Percentiles rank a stretch among this genome's conserved stretches.
phyloP scores from a whole-genome alignment of 2,329 filamentous ascomycete species.

The Didymella keratinophila region DNA sequence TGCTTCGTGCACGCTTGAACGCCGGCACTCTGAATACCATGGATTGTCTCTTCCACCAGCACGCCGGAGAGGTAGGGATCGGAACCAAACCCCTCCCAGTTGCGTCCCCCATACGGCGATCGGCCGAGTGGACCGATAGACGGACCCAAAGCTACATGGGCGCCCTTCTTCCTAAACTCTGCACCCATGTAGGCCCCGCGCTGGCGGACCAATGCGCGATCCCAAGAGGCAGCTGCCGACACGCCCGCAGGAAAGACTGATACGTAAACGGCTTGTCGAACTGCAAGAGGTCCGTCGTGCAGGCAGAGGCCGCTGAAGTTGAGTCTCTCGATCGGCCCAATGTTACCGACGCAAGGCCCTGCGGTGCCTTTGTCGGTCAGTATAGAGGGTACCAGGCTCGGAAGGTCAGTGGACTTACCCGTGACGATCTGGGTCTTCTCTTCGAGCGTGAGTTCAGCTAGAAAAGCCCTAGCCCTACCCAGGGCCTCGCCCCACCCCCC shows the following conservation, averaged over 20 bases:
- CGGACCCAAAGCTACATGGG: slow-evolving; percentile 61
- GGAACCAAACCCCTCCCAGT: slow-evolving; percentile 59
- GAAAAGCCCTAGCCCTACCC: slow-evolving; percentile 31
- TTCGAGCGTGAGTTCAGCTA: slow-evolving; percentile 31
- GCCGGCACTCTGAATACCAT: slow-evolving; percentile 7
- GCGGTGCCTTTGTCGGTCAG: slow-evolving; percentile 24
- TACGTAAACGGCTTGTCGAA: slow-evolving; percentile 34
- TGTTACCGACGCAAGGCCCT: slow-evolving; percentile 48
- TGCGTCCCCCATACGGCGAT: slow-evolving; percentile 53
- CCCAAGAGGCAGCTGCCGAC: slow-evolving; percentile 12
- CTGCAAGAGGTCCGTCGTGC: slow-evolving; percentile 50
- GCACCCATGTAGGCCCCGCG: slow-evolving; percentile 11
- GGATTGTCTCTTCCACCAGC: slow-evolving; percentile 49
- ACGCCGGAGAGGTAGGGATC: slow-evolving; percentile 59
- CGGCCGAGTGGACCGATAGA: slow-evolving; percentile 53
- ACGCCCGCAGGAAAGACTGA: slow-evolving; percentile 10
- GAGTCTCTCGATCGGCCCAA: slow-evolving; percentile 47
- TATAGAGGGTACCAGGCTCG: neutral
- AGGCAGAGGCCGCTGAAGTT: slow-evolving; percentile 53
- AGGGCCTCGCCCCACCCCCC: slow-evolving; percentile 39
- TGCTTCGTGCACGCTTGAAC: slow-evolving; percentile 56
- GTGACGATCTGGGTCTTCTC: slow-evolving; percentile 41
- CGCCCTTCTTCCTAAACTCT: slow-evolving; percentile 14
- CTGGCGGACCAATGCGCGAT: slow-evolving; percentile 1
- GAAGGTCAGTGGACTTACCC: slow-evolving; percentile 18